Conservation (phyloP, 495 filamentous ascomycete genomes). For the Hyaloscypha bicolor region DNA sequence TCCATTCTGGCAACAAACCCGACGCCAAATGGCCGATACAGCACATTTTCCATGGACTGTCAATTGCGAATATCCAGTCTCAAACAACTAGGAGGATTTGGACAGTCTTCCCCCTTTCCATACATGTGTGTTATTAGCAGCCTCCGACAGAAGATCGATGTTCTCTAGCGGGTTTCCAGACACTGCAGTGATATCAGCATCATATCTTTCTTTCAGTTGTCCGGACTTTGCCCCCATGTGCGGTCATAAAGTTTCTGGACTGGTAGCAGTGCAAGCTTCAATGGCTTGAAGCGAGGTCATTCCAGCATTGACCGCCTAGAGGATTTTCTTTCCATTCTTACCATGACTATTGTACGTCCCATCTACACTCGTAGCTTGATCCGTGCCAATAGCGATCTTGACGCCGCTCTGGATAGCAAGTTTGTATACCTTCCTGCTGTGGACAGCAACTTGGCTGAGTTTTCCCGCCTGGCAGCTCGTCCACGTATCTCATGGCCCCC, state of each 20-base stretch:
- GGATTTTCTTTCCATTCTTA: conserved; percentile 43
- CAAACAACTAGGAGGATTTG: conserved; percentile 20
- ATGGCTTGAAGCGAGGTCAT: conserved; percentile 47
- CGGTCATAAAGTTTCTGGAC: conserved; percentile 36
- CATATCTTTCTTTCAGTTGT: conserved; percentile 39
- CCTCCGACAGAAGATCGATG: conserved; percentile 35
- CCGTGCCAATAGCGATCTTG: conserved; percentile 41
- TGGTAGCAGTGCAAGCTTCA: conserved; percentile 44
- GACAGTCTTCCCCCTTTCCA: conserved; percentile 39
- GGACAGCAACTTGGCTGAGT: conserved; percentile 27
- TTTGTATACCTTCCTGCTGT: conserved; percentile 31
- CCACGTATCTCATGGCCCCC: conserved; percentile 23
- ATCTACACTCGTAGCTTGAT: conserved; percentile 14
- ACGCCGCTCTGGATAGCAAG: conserved; percentile 35
- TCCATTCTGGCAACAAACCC: neutral
- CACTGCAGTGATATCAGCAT: conserved; percentile 43
- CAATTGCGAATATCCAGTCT: neutral
- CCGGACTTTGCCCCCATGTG: conserved; percentile 38
- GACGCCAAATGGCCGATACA: neutral
- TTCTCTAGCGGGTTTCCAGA: conserved; percentile 38
- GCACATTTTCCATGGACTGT: neutral
- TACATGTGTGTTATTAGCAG: conserved; percentile 39
- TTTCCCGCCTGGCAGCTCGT: conserved; percentile 31
- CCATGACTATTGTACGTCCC: conserved; percentile 32
- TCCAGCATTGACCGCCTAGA: conserved; percentile 42